A percentile compares a stretch with the other conserved stretches of the same genome.
These are phyloP conservation scores for Monosporascus sp. DNA, from an alignment of 2,329 filamentous ascomycete species.

Conservation along the genomic window DNA sequence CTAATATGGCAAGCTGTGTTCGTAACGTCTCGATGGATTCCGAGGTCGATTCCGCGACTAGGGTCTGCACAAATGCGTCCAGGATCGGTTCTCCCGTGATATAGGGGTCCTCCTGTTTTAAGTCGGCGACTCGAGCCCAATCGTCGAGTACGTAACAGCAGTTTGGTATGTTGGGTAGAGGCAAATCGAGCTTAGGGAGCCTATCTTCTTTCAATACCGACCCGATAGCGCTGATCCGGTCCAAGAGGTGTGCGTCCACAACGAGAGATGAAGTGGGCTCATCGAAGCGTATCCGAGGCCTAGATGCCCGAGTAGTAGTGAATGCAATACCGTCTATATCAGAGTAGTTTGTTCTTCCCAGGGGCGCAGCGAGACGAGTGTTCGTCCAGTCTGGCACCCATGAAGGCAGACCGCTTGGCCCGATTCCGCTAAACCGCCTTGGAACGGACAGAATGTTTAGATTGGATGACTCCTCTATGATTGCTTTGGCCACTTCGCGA, in stretches of 20 bases:
- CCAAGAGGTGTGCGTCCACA: conserved; percentile 7
- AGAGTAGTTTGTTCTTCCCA: conserved; percentile 7
- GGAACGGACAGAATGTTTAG: conserved; percentile 15
- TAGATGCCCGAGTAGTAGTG: conserved; percentile 6
- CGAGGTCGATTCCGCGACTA: conserved; percentile 5
- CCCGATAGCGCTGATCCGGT: conserved; percentile 11
- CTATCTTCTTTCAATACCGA: conserved; percentile 7
- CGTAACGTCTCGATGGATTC: conserved; percentile 7
- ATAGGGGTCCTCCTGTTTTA: conserved; percentile 1
- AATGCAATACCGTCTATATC: conserved; percentile 13
- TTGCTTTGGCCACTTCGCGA: conserved; percentile 7
- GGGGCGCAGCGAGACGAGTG: neutral
- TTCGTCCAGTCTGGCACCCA: conserved; percentile 7
- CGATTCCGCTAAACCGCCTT: neutral
- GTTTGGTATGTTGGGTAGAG: conserved; percentile 9
- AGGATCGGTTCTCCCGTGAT: conserved; percentile 9
- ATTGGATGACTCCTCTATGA: conserved; percentile 9
- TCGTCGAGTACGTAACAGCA: conserved; percentile 11
- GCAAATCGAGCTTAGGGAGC: conserved; percentile 7
- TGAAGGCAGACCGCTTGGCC: conserved; percentile 4
- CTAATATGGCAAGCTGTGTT: conserved; percentile 10
- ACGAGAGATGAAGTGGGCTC: conserved; percentile 3
- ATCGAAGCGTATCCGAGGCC: conserved; percentile 4
- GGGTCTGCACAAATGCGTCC: conserved; percentile 13
- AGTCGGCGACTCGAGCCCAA: conserved; percentile 6